A percentile compares a stretch with the other conserved stretches of the same genome.
Conservation (phyloP, 2,329 filamentous ascomycete genomes). For the Didymella glomerata region DNA sequence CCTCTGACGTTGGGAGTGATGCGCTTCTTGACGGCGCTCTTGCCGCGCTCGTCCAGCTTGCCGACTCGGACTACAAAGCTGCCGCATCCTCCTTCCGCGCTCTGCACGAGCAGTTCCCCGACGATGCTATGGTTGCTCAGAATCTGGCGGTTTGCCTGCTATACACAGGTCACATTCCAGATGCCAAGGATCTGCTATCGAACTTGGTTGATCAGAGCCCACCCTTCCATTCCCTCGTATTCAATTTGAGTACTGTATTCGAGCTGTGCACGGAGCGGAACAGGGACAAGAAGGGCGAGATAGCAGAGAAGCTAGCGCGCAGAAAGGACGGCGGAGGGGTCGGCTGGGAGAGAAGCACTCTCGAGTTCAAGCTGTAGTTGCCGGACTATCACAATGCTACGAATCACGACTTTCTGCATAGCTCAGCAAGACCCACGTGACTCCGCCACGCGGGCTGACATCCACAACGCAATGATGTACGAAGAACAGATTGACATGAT, state of each 20-base stretch:
- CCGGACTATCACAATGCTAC: background rate
- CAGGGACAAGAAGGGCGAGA: constrained; percentile 70
- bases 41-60: constrained; percentile 76
- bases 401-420: background rate
- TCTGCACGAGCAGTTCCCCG: constrained; percentile 57
- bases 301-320: constrained; percentile 74
- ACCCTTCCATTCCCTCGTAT: constrained; percentile 78
- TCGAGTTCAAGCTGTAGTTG: constrained; percentile 76
- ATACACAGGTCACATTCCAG: constrained; percentile 75
- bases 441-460: background rate
- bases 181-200: constrained; percentile 73
- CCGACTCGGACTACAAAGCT: constrained; percentile 74
- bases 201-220: constrained; percentile 66
- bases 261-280: constrained; percentile 87
- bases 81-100: constrained; percentile 70
- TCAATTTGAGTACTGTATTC: constrained; percentile 91
- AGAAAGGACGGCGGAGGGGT: constrained; percentile 61
- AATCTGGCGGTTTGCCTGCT: constrained; percentile 86
- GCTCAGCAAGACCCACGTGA: too few relatives aligned
- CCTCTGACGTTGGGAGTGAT: constrained; percentile 35
- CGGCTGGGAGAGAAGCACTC: constrained; percentile 75
- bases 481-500: constrained; percentile 6
- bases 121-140: constrained; percentile 76
- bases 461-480: background rate
- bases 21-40: constrained; percentile 58